phyloP scores from a whole-genome alignment of 108 stramenopile genomes.

The Skeletonema marinoi region DNA sequence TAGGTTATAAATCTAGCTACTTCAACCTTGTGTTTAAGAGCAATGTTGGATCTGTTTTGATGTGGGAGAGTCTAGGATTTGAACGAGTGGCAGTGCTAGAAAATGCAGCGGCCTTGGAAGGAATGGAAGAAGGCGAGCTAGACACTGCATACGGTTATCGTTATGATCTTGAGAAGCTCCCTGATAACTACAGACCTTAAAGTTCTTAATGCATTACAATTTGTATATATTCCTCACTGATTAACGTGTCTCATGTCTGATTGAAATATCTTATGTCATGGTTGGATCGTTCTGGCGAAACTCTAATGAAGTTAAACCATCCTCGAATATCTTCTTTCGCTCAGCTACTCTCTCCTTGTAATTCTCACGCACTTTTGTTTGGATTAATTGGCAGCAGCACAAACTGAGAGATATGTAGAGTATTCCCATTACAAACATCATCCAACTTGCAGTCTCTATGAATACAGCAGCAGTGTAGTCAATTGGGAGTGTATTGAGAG shows the following conservation, averaged over 20 bases:
- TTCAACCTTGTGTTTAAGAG: constrained; percentile 68
- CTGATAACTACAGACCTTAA: constrained; percentile 36
- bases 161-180: constrained; percentile 56
- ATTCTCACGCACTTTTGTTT: background rate
- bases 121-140: constrained; percentile 42
- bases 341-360: background rate
- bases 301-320: background rate
- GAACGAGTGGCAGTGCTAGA: constrained; percentile 55
- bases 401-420: constrained; percentile 4
- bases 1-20: constrained; percentile 62
- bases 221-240: background rate
- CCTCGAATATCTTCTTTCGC: constrained; percentile 1
- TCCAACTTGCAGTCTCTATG: constrained; percentile 14
- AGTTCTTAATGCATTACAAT: background rate
- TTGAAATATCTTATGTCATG: background rate
- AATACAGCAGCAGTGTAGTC: constrained; percentile 7
- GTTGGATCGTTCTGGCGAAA: background rate
- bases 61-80: constrained; percentile 69
- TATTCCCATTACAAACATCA: constrained; percentile 13
- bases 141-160: constrained; percentile 67
- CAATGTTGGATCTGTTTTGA: constrained; percentile 41
- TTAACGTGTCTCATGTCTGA: no score
- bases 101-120: constrained; percentile 62
- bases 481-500: background rate
- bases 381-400: constrained; percentile 7